Evolutionary conservation across 2,329 filamentous ascomycete species (phyloP), one percentile per base, ranked within the genome.

Genomic region (Trichoderma aggressivum): DNA sequence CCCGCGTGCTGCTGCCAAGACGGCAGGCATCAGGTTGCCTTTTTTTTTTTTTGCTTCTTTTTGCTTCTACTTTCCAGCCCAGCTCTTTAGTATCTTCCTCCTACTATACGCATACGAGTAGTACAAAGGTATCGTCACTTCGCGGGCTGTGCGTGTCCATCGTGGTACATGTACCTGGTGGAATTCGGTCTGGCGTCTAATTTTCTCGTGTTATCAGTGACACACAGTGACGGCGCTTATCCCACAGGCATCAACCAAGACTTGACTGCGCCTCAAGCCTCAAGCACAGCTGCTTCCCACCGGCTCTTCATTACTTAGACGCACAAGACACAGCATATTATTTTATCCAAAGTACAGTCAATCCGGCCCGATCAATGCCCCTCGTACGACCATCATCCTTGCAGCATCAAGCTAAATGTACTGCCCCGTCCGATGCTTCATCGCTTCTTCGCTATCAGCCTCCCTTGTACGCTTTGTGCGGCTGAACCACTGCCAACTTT

Each of bases 171-270:
- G n/a, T 60, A 6, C 32, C 4, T 39, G 2, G n/a, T 36, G 30
- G 5, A 18, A 28, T 62, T 12, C n/a, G 36, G 24, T 26, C 21
- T n/a, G 39, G 64, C 64, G 64, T 67, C 64, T 67, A 67, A 59
- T 56, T 34, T 65, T 50, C 63, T 43, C 32, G 11, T 30, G 21
- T 66, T 59, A 36, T 28, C 10, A 34, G 53, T 67, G 16, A 16
- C 63, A 66, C 63, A 10, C 43, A 26, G n/a, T 28, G 65, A 36
- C 39, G 65, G 65, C 65, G 65, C 65, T 68, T 68, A 68, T 68
- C 39, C 55, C 65, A 18, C 65, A 60, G 34, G 36, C 36, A 60
- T 34, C 26, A 28, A 28, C 10, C 11, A 24, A 24, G 36, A 32
- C 32, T 36, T 16, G 28, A 21, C 65, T 68, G 65, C 65, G 65